Evolutionary conservation across 805 yeast genomes (phyloP), one percentile per base, ranked within the genome.

Genomic region (Lipomyces mesembrius): DNA sequence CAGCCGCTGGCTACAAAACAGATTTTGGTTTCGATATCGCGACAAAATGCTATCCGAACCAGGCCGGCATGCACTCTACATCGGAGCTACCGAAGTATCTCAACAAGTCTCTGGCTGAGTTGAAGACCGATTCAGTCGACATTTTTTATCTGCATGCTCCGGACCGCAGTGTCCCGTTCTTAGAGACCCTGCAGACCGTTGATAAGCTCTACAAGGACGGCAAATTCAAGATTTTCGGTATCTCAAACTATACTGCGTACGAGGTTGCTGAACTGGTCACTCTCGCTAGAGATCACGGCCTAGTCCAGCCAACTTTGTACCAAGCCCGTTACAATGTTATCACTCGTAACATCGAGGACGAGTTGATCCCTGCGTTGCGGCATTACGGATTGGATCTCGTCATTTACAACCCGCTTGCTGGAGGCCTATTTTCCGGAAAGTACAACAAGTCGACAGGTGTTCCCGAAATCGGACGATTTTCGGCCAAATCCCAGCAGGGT

Each of bases 251-350:
- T 49, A 52, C 66, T 22, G 58, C 69, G 8, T 60, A 62, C 49
- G 66, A 66, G 39, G 66, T 66, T 17, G 66, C 65, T 5, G 62
- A 62, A 61, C 54, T 62, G 32, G 53, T 59, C 22, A 60, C 63
- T n/a, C 62, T 64, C 22, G 29, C 52, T 20, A 29, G 51, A 9
- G 37, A 7, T 17, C 35, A 62, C 52, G 59, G 59, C 22, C 62
- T 57, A 22, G 64, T 66, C 17, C 60, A 27, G 25, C 77, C 77
- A 2, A 65, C 74, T 3, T 69, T 74, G 27, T 74, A 70, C 67
- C 76, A 74, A 61, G 75, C 74, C 37, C 71, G 72, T 22, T 74
- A 74, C 64, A 74, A 74, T 63, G 70, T 73, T 9, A 59, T 75
- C 51, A 63, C 75, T 27, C 70, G 76, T 49, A 63, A 61, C 54